A percentile compares a stretch with the other conserved stretches of the same genome.
phyloP scores from a whole-genome alignment of 768 basidiomycete species.

The Rhodosporidiobolus sp. region DNA sequence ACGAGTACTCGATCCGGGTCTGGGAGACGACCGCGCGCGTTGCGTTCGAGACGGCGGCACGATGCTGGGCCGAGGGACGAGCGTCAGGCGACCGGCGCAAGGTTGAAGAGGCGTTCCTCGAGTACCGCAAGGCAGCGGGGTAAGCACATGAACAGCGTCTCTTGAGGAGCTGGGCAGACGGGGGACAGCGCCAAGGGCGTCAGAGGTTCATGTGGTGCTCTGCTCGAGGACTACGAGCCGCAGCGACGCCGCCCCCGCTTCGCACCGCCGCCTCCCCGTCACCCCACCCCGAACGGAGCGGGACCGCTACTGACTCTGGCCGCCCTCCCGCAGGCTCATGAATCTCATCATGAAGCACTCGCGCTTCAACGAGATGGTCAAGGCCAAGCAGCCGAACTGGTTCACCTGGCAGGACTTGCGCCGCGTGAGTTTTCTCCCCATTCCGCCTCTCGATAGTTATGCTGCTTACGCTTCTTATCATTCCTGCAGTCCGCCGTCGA shows the following conservation, averaged over 20 bases:
- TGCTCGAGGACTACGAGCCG: too few species aligned
- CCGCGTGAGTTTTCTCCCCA: background rate
- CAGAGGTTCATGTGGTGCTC: too few species aligned
- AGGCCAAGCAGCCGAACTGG: background rate
- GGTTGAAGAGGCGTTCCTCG: constrained; percentile 26
- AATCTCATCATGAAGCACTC: constrained; percentile 13
- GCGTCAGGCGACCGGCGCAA: background rate
- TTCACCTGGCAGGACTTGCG: background rate
- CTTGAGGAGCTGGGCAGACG: background rate
- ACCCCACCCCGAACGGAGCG: too few species aligned
- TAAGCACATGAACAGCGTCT: background rate
- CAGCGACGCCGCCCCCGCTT: too few species aligned
- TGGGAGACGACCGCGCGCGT: constrained; percentile 18
- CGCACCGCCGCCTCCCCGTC: too few species aligned
- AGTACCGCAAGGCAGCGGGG: constrained; percentile 22
- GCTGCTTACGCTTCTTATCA: too few species aligned
- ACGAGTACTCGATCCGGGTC: constrained; percentile 25
- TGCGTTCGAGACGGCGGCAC: constrained; percentile 7
- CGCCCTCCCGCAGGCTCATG: constrained; percentile 1
- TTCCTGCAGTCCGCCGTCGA: background rate
- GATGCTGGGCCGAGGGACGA: constrained; percentile 4
- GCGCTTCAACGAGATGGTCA: background rate
- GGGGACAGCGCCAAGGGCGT: too few species aligned
- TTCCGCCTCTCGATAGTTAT: background rate
- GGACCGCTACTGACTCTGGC: too few species aligned